These are phyloP conservation scores for Iberis amara DNA, from an alignment of 441 rosid genomes.

Conservation along the genomic window DNA sequence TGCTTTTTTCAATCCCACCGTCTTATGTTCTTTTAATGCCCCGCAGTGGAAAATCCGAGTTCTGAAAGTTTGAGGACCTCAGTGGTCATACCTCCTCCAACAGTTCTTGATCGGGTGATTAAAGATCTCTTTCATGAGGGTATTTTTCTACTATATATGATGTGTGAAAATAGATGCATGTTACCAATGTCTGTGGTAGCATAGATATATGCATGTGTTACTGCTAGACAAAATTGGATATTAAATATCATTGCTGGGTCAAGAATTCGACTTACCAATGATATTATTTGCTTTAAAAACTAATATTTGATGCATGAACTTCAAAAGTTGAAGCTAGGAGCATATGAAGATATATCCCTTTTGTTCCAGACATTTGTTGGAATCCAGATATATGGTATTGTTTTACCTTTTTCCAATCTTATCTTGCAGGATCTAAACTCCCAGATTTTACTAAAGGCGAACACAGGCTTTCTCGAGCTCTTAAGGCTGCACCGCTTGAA, in stretches of 20 bases:
- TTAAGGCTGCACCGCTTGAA: conserved; percentile 79
- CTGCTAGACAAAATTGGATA: conserved; percentile 5
- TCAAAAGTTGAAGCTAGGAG: not conserved
- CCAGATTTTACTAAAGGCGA: conserved; percentile 52
- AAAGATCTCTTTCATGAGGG: conserved; percentile 92
- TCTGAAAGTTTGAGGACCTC: conserved; percentile 65
- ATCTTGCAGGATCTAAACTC: conserved; percentile 43
- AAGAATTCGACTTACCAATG: conserved; percentile 1
- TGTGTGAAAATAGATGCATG: conserved; percentile 20
- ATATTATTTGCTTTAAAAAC: conserved; percentile 3
- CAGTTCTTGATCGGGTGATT: conserved; percentile 84
- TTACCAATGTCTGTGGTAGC: conserved; percentile 18
- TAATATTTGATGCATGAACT: not conserved
- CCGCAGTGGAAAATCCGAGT: conserved; percentile 68
- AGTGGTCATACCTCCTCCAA: conserved; percentile 77
- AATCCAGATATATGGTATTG: conserved; percentile 16
- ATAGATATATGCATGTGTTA: conserved; percentile 4
- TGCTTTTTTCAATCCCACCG: conserved; percentile 15
- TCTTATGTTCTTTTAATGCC: conserved; percentile 24
- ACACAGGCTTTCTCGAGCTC: conserved; percentile 71
- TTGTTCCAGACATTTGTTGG: conserved; percentile 5
- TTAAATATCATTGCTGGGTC: conserved; percentile 9
- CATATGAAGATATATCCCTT: conserved; percentile 3
- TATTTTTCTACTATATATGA: conserved; percentile 30
- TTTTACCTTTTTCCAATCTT: conserved; percentile 24